A percentile compares a stretch with the other conserved stretches of the same genome.
phyloP scores from a whole-genome alignment of 2,329 filamentous ascomycete genomes.

The Beauveria pseudobassiana region DNA sequence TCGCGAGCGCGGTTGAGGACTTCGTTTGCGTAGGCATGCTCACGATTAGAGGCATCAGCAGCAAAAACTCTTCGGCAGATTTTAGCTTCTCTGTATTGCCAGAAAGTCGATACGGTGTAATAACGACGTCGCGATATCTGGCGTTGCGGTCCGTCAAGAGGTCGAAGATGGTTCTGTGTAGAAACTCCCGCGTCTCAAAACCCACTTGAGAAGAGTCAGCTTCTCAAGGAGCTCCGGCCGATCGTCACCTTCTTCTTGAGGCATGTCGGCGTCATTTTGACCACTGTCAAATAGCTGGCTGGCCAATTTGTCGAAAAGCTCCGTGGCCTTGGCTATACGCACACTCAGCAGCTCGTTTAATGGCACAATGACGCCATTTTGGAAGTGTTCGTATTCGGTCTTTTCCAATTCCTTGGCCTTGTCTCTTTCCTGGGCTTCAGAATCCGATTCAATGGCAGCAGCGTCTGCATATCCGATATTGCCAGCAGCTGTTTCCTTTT shows the following conservation, averaged over 20 bases:
- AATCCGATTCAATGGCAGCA: conserved; percentile 70
- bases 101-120: conserved; percentile 69
- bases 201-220: conserved; percentile 90
- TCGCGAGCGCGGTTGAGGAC: conserved; percentile 65
- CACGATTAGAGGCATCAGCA: conserved; percentile 67
- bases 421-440: conserved; percentile 61
- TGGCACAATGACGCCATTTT: conserved; percentile 74
- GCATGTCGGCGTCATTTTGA: conserved; percentile 63
- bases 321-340: conserved; percentile 65
- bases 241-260: conserved; percentile 92
- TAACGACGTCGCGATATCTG: conserved; percentile 75
- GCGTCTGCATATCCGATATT: conserved; percentile 78
- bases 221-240: conserved; percentile 91
- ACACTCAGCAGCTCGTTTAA: conserved; percentile 72
- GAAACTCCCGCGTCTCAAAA: conserved; percentile 89
- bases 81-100: conserved; percentile 72
- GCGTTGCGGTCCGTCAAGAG: conserved; percentile 78
- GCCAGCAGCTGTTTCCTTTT: conserved; percentile 69
- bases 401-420: conserved; percentile 68
- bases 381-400: conserved; percentile 76
- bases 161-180: conserved; percentile 81
- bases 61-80: conserved; percentile 71
- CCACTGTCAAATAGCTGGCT: conserved; percentile 62
- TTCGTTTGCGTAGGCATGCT: conserved; percentile 62
- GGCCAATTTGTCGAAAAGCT: conserved; percentile 70